Evolutionary conservation across 139 green algal species (phyloP).

Genomic region (Chlorella sp.): DNA sequence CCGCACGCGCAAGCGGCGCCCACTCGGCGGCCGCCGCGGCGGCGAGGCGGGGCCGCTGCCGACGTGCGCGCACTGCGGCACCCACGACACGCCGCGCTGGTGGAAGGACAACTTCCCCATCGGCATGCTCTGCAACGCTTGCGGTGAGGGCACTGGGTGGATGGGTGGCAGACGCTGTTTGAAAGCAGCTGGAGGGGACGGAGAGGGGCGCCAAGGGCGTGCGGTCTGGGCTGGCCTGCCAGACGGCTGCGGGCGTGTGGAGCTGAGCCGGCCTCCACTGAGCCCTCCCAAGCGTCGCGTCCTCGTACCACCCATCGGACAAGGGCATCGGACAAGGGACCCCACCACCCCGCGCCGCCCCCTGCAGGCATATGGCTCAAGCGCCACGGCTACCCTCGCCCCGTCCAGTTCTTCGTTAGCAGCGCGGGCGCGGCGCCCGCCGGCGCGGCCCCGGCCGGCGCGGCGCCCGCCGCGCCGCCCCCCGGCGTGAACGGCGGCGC

Average conservation of each 20-base stretch:
- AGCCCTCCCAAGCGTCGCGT: too few relatives aligned
- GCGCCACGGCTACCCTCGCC: constrained; percentile 38
- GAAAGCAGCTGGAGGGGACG: too few relatives aligned
- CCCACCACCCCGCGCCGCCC: too few relatives aligned
- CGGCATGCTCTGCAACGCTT: constrained; percentile 41
- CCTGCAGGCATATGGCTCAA: constrained; percentile 51
- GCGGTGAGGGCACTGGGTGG: too few relatives aligned
- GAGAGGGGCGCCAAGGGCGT: too few relatives aligned
- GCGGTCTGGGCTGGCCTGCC: too few relatives aligned
- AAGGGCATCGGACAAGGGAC: too few relatives aligned
- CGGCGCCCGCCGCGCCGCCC: background rate
- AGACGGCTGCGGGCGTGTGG: too few relatives aligned
- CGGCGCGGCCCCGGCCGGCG: background rate
- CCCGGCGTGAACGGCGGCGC: background rate
- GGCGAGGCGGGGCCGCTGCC: background rate
- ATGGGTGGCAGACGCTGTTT: too few relatives aligned
- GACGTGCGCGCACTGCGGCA: constrained; percentile 39
- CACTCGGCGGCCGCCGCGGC: background rate
- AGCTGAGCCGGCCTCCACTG: too few relatives aligned
- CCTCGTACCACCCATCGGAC: too few relatives aligned
- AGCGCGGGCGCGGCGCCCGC: background rate
- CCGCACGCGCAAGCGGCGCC: constrained; percentile 20
- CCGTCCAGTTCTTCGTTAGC: constrained; percentile 38
- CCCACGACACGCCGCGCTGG: constrained; percentile 34
- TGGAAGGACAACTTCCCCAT: constrained; percentile 38